Evolutionary conservation across 768 basidiomycete genomes (phyloP).

Genomic region (Trametes cinnabarina): DNA sequence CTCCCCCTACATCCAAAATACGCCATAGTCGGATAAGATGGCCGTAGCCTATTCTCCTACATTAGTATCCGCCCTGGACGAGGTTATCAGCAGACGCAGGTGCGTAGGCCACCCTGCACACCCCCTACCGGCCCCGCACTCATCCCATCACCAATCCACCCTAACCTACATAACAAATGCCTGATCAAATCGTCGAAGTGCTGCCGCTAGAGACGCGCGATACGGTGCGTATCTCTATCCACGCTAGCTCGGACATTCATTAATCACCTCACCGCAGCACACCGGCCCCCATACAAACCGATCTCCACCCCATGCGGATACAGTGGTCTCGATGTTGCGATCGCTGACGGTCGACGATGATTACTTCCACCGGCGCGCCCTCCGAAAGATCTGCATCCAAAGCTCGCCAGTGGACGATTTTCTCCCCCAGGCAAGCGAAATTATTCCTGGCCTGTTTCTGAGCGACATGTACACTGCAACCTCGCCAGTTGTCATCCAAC

Average conservation of each 20-base stretch:
- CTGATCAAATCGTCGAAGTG: background rate
- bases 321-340: conserved; percentile 18
- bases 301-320: conserved; percentile 16
- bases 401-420: conserved; percentile 22
- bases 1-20: too few relatives aligned
- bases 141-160: background rate
- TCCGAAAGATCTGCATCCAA: conserved; percentile 23
- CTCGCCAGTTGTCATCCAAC: conserved; percentile 18
- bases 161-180: background rate
- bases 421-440: conserved; percentile 28
- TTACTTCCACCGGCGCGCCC: conserved; percentile 23
- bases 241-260: background rate
- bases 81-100: background rate
- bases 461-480: conserved; percentile 30
- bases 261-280: background rate
- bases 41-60: background rate
- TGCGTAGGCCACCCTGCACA: background rate
- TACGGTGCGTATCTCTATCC: background rate
- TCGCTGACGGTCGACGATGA: conserved; percentile 24
- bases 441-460: conserved; percentile 31
- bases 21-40: background rate
- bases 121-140: background rate
- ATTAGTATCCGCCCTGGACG: background rate
- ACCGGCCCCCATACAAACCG: background rate
- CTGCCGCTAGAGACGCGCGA: background rate